phyloP scores from a whole-genome alignment of 768 basidiomycete genomes.

The Pleurotus tuber-regium region DNA sequence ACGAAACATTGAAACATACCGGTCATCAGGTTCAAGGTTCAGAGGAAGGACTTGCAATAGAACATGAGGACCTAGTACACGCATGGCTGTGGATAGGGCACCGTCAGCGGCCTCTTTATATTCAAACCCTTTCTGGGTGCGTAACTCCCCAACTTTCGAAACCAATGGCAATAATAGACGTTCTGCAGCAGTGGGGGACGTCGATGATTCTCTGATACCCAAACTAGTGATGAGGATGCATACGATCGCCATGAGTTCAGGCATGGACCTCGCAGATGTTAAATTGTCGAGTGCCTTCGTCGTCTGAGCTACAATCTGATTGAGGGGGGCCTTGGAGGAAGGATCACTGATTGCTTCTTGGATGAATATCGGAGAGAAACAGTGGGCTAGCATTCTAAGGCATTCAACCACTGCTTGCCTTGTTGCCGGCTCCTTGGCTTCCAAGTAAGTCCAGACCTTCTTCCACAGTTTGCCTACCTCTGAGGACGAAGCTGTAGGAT shows the following conservation, averaged over 20 bases:
- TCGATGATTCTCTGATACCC: constrained; percentile 42
- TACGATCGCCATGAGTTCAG: constrained; percentile 74
- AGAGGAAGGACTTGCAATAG: constrained; percentile 75
- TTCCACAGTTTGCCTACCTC: constrained; percentile 73
- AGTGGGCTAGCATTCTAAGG: constrained; percentile 61
- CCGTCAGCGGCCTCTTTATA: constrained; percentile 85
- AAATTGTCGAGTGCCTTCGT: constrained; percentile 71
- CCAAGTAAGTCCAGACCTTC: constrained; percentile 73
- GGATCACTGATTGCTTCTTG: constrained; percentile 45
- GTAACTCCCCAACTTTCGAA: constrained; percentile 66
- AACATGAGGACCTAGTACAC: constrained; percentile 80
- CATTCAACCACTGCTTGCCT: constrained; percentile 65
- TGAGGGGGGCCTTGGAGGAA: constrained; percentile 49
- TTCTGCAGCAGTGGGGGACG: constrained; percentile 61
- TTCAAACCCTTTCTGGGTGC: constrained; percentile 82
- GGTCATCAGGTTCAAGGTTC: constrained; percentile 77
- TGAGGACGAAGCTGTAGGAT: constrained; percentile 46
- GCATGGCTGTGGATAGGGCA: constrained; percentile 78
- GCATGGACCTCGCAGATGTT: constrained; percentile 69
- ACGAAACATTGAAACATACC: constrained; percentile 44
- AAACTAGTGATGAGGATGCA: constrained; percentile 68
- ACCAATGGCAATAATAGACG: constrained; percentile 67
- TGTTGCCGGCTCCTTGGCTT: constrained; percentile 58
- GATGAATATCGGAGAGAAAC: constrained; percentile 67
- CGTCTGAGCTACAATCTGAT: constrained; percentile 60